Evolutionary conservation across 805 yeast species (phyloP).

Genomic region (Lipomyces sp.): DNA sequence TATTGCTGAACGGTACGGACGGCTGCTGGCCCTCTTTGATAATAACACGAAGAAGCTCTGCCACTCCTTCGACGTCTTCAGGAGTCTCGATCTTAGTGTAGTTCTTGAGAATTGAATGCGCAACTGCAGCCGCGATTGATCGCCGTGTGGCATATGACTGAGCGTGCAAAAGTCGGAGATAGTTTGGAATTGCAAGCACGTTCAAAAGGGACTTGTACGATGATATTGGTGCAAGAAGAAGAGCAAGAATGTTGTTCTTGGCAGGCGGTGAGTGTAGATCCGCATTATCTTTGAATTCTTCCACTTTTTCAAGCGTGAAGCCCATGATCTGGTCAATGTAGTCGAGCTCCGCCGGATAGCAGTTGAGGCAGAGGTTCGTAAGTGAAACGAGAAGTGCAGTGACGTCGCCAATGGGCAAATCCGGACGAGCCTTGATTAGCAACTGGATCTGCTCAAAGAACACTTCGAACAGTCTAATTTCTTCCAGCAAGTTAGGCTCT

Average conservation of each 20-base stretch:
- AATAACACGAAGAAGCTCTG: slow-evolving; percentile 61
- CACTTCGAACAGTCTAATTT: slow-evolving; percentile 56
- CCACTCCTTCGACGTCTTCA: slow-evolving; percentile 63
- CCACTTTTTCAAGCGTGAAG: slow-evolving; percentile 48
- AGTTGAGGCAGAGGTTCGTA: slow-evolving; percentile 64
- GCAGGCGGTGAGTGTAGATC: slow-evolving; percentile 42
- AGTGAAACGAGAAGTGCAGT: slow-evolving; percentile 69
- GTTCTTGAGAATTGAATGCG: slow-evolving; percentile 58
- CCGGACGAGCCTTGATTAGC: slow-evolving; percentile 62
- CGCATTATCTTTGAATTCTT: slow-evolving; percentile 39
- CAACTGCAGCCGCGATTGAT: slow-evolving; percentile 62
- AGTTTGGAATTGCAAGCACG: slow-evolving; percentile 52
- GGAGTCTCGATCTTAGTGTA: slow-evolving; percentile 48
- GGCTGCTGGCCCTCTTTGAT: slow-evolving; percentile 49
- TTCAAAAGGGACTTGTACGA: slow-evolving; percentile 42
- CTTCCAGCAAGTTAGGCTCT: slow-evolving; percentile 36
- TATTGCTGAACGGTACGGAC: slow-evolving; percentile 39
- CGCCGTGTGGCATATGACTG: slow-evolving; percentile 60
- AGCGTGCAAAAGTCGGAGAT: slow-evolving; percentile 58
- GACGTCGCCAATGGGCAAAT: slow-evolving; percentile 68
- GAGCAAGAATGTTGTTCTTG: slow-evolving; percentile 41
- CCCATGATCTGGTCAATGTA: slow-evolving; percentile 67
- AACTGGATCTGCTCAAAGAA: slow-evolving; percentile 70
- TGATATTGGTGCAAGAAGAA: slow-evolving; percentile 46
- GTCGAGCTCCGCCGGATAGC: slow-evolving; percentile 64